Evolutionary conservation across 306 rosid species (phyloP).

Genomic region (Senna tora): DNA sequence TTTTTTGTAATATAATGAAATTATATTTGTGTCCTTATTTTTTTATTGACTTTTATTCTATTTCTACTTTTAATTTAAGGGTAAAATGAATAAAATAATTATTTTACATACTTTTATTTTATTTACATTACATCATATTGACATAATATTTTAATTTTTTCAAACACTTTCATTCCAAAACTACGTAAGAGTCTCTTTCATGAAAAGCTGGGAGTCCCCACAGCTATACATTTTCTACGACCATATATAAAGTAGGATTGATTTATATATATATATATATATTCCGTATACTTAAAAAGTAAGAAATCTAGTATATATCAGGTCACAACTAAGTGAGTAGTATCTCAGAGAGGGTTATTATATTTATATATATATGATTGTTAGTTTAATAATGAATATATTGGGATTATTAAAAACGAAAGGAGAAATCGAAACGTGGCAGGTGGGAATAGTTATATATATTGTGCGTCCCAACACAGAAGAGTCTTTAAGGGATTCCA

Average conservation of each 20-base stretch:
- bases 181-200: slow-evolving; percentile 52
- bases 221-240: not conserved
- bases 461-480: not conserved
- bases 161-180: too few species aligned
- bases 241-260: slow-evolving; percentile 39
- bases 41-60: too few species aligned
- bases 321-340: slow-evolving; percentile 42
- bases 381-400: not conserved
- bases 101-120: too few species aligned
- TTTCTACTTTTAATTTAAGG: too few species aligned
- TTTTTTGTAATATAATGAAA: too few species aligned
- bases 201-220: slow-evolving; percentile 37
- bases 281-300: slow-evolving; percentile 39
- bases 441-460: slow-evolving; percentile 32
- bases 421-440: slow-evolving; percentile 32
- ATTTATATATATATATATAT: too few species aligned
- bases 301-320: slow-evolving; percentile 48
- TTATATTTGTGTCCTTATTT: too few species aligned
- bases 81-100: too few species aligned
- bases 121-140: too few species aligned
- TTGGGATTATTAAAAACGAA: slow-evolving; percentile 31
- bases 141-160: too few species aligned
- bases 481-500: slow-evolving; percentile 41
- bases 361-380: too few species aligned
- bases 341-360: slow-evolving; percentile 28